Evolutionary conservation across 495 filamentous ascomycete genomes (phyloP), one percentile per base, ranked within the genome.

Genomic region (Podospora tetraspora): DNA sequence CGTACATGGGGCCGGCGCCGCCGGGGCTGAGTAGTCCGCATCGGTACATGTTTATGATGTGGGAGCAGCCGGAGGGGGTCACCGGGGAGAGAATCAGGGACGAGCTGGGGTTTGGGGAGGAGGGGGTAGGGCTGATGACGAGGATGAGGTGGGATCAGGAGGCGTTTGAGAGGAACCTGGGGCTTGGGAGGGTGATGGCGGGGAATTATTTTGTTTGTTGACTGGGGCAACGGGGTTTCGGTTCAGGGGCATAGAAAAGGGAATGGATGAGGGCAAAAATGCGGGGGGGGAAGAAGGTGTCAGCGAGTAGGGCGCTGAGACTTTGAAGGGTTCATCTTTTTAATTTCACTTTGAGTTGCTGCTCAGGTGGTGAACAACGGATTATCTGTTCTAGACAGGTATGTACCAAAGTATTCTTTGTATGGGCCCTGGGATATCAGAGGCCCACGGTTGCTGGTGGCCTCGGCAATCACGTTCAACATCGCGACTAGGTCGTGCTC

Each of bases 41-140:
- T 72, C 84, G 86, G 9, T 88, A 89, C 70, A 64, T 81, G 13
- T 87, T 87, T 71, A 74, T 88, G 71, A 70, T 88, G 27, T 88
- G 84, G 70, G 83, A 86, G 75, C 82, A 88, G 76, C 86, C 86
- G 0, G 77, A 71, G 57, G 79, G 72, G 4, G 81, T 88, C 32
- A 78, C 83, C 29, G 76, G 58, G n/a, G 73, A 75, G 66, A 79
- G 79, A 61, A 78, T 82, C 72, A 74, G 81, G 37, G 79, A 84
- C 69, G 69, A 78, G 22, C 23, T 75, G 58, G 72, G 68, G n/a
- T 57, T 76, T 25, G 34, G 29, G 10, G 70, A 76, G 30, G 84
- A 79, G 69, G 77, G 78, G 4, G 22, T 87, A 32, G 72, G 80
- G 3, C 75, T 79, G 56, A 66, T 61, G 73, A 61, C 57, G 23